phyloP scores from a whole-genome alignment of 2,329 filamentous ascomycete species.

The Phaeoacremonium minimum region DNA sequence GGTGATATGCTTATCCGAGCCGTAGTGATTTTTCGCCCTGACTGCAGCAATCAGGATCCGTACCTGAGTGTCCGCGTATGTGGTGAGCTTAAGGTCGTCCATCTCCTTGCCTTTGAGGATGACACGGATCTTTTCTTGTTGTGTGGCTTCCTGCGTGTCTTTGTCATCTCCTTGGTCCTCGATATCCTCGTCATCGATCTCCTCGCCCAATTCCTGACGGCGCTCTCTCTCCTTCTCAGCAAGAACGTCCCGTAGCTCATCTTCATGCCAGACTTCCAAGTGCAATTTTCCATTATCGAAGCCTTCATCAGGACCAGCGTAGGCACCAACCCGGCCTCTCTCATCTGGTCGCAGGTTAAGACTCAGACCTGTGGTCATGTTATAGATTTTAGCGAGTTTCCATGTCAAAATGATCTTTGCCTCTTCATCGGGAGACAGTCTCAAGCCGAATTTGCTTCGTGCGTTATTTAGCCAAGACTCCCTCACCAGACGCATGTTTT shows the following conservation, averaged over 20 bases:
- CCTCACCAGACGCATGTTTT: slow-evolving; percentile 63
- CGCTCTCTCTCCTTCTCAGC: slow-evolving; percentile 43
- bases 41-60: slow-evolving; percentile 60
- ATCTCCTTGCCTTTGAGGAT: slow-evolving; percentile 49
- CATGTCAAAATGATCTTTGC: slow-evolving; percentile 72
- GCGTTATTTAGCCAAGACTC: slow-evolving; percentile 67
- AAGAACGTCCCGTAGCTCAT: slow-evolving; percentile 48
- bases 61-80: slow-evolving; percentile 52
- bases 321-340: slow-evolving; percentile 35
- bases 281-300: slow-evolving; percentile 55
- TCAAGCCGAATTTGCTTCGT: slow-evolving; percentile 33
- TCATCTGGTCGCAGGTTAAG: slow-evolving; percentile 53
- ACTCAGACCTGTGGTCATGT: slow-evolving; percentile 67
- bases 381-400: slow-evolving; percentile 68
- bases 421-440: slow-evolving; percentile 30
- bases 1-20: slow-evolving; percentile 46
- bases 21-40: slow-evolving; percentile 47
- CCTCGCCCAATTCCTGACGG: slow-evolving; percentile 34
- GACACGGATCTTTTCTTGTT: slow-evolving; percentile 39
- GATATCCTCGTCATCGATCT: slow-evolving; percentile 26
- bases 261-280: slow-evolving; percentile 72
- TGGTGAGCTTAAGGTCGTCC: slow-evolving; percentile 46
- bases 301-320: slow-evolving; percentile 31
- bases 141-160: slow-evolving; percentile 11
- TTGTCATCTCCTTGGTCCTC: slow-evolving; percentile 10